Evolutionary conservation across 176 grass and related monocot genomes (phyloP).

Genomic region (Coix lacrymajobi): DNA sequence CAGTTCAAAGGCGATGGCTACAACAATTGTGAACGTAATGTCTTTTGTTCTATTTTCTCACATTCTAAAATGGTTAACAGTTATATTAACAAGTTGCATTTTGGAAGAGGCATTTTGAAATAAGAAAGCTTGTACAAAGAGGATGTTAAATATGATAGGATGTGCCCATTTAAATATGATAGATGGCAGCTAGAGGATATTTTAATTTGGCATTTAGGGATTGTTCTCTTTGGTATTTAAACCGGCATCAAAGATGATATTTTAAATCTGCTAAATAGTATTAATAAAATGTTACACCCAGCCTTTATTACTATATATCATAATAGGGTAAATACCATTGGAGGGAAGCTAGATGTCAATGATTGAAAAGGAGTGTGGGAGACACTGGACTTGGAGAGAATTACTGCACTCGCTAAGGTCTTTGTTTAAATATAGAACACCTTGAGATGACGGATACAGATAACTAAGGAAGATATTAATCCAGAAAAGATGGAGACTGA

Average conservation of each 20-base stretch:
- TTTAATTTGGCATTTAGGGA: background rate
- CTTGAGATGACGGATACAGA: background rate
- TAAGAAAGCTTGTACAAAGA: background rate
- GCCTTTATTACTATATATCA: background rate
- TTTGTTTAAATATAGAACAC: background rate
- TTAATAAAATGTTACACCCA: background rate
- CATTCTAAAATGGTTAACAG: background rate
- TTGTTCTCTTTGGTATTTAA: background rate
- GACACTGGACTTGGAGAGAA: background rate
- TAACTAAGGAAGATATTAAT: background rate
- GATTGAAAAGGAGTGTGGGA: background rate
- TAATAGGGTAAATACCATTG: background rate
- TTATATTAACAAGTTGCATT: background rate
- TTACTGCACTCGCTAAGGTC: background rate
- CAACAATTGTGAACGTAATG: slow-evolving; percentile 75
- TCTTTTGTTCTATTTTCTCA: slow-evolving; percentile 17
- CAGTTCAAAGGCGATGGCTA: slow-evolving; percentile 89
- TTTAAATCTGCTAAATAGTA: background rate
- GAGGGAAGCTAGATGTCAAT: background rate
- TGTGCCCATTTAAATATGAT: background rate
- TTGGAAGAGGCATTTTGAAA: background rate
- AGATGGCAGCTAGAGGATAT: background rate
- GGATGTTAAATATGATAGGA: background rate
- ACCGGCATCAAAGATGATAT: background rate
- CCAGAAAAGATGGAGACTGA: background rate